Base-by-base conservation (phyloP, 2,329 filamentous ascomycete genomes). In the Colletotrichum phormii region DNA sequence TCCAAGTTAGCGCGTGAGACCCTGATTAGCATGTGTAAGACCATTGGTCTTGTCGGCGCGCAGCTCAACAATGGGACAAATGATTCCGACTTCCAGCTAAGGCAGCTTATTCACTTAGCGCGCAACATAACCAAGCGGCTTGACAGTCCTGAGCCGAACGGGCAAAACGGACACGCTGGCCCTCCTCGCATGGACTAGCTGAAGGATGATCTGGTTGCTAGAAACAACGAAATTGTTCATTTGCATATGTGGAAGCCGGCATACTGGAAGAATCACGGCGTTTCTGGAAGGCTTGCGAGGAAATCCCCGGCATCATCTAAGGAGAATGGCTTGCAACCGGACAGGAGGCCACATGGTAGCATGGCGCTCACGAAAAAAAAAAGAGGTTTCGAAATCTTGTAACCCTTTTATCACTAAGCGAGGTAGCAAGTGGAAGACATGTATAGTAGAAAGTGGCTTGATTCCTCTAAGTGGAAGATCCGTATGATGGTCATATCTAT, bases 31-130 rank as follows among this genome's bases (percentile, higher is more conserved):
- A 58, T 73, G 71, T 73, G 71, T 57, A 71, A 61, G 66, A 73
- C 71, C 2, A 73, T 73, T 18, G 37, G 71, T 2, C 46, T 73
- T 1, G 71, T 73, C 18, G 71, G 71, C 3, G 71, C 71, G 12
- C 71, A 73, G 22, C 67, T 73, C 8, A 73, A 73, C n/a, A 73
- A 64, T 15, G 54, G 71, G 55, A 73, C 71, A 26, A 73, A 71
- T 55, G 71, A 73, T 29, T 73, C 71, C 22, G 71, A 73, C 5
- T 73, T 73, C 35, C 71, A 73, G 13, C 61, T 73, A 3, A 61
- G 71, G 8, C 71, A 73, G n/a, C 71, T 73, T 6, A 73, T 73
- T 3, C 71, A 73, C n/a, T n/a, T 73, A 13, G 71, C 71, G 11
- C 71, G 71, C 13, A 73, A 73, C 12, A 73, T 73, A 6, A 65